Evolutionary conservation across 2,329 filamentous ascomycete species (phyloP).

Genomic region (Coniochaeta sp.): DNA sequence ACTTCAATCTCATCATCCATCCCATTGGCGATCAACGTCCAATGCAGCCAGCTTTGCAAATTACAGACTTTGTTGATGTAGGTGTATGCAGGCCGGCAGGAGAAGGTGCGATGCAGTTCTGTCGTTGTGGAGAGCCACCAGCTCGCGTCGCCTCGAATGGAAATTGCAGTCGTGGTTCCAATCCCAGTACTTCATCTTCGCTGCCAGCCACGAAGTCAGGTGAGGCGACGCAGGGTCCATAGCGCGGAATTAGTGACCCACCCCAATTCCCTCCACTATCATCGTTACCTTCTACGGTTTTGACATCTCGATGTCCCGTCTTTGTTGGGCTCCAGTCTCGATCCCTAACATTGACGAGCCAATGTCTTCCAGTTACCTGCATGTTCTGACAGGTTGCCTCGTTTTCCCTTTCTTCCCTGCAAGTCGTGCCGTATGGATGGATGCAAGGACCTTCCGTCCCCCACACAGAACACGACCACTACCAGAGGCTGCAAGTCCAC

Average conservation of each 20-base stretch:
- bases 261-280: neutral
- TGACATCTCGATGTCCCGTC: slow-evolving; percentile 4
- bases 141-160: neutral
- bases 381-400: slow-evolving; percentile 18
- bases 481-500: neutral
- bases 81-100: no score
- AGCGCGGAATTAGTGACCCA: neutral
- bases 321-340: slow-evolving; percentile 6
- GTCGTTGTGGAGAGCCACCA: neutral
- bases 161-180: slow-evolving; percentile 2
- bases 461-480: no score
- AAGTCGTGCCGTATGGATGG: slow-evolving; percentile 8
- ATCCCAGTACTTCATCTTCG: neutral
- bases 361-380: slow-evolving; percentile 9
- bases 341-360: slow-evolving; percentile 2
- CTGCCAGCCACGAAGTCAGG: slow-evolving; percentile 1
- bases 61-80: neutral
- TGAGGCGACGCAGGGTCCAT: slow-evolving; percentile 1
- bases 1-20: neutral
- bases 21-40: no score
- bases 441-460: neutral
- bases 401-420: slow-evolving; percentile 9
- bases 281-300: neutral
- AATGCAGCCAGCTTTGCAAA: neutral
- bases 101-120: neutral